Percentiles rank a stretch among this genome's conserved stretches.
These are phyloP conservation scores for Thermochaetoides thermophila DNA, from an alignment of 495 filamentous ascomycete genomes.

Conservation along the genomic window DNA sequence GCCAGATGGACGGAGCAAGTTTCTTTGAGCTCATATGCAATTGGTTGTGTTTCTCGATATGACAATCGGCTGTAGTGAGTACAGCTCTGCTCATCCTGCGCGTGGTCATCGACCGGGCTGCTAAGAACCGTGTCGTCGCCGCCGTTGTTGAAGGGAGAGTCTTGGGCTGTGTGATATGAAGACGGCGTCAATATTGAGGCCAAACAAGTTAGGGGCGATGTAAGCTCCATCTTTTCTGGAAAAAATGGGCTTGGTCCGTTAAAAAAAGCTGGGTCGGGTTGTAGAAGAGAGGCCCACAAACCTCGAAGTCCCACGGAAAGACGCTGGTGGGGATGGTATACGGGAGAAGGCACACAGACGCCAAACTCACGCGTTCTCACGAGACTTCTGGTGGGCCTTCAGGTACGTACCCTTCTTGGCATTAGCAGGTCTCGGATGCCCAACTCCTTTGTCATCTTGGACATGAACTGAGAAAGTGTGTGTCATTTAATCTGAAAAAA, in stretches of 20 bases:
- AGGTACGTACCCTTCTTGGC: too few species aligned
- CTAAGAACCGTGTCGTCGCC: conserved; percentile 11
- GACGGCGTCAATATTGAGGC: conserved; percentile 9
- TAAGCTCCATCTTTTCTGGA: conserved; percentile 8
- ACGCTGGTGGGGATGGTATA: not conserved
- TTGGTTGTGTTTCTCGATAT: conserved; percentile 36
- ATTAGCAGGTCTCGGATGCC: too few species aligned
- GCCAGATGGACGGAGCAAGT: conserved; percentile 62
- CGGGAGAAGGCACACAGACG: not conserved
- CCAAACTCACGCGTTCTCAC: conserved; percentile 3
- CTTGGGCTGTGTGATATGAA: conserved; percentile 12
- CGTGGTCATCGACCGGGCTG: conserved; percentile 6
- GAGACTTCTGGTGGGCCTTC: conserved; percentile 1
- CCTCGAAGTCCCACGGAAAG: not conserved
- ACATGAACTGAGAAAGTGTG: too few species aligned
- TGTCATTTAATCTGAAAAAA: too few species aligned
- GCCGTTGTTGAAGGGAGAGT: conserved; percentile 4
- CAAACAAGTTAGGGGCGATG: conserved; percentile 12
- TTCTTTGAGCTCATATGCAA: conserved; percentile 48
- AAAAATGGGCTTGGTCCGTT: not conserved
- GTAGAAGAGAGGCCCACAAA: not conserved
- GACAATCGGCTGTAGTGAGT: not conserved
- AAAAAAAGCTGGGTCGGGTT: not conserved
- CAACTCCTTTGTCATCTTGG: too few species aligned
- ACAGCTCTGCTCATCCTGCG: not conserved